Base-by-base conservation (phyloP, 306 rosid species). In the Fragaria vesca region DNA sequence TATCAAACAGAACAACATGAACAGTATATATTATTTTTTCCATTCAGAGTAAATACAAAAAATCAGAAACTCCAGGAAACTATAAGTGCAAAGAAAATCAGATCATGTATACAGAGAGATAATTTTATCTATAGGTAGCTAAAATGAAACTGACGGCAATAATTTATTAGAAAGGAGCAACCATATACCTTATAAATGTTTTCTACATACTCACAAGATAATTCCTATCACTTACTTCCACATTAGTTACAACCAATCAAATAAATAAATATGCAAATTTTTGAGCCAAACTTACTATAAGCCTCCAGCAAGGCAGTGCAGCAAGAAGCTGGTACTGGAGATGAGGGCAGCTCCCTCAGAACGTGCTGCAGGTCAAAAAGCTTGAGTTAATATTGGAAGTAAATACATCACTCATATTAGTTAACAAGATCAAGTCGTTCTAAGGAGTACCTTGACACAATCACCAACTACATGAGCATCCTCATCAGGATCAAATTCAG, bases 381-480 rank as follows among this genome's bases (percentile, higher is more conserved):
- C 34, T 58, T 52, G 24, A 40, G 40, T 75, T 32, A 72, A 75
- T 55, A 71, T 40, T 38, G 38, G 63, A 58, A 26, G 70, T 72
- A 30, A 38, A 79, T 7, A 16, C 51, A 79, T 54, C 28, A 70
- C 66, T 51, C 68, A 28, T 55, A 68, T 2, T 8, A 4, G 10
- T 26, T 69, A 63, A 55, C 15, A 28, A 42, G 50, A 81, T 38
- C 47, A 50, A 75, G 55, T 54, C 18, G 42, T 74, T n/a, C 16
- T 12, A 57, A 36, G 70, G 66, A 75, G 78, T 87, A 96, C 99
- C 99, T 96, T 96, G 67, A 96, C 87, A 85, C 99, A 96, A 81
- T 96, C 99, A 80, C 98, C 99, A 79, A 96, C 85, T 73, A 96
- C 99, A 90, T 96, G 99, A 50, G 99, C 96, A 79, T 96, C 99